Evolutionary conservation across 305 asterid species (phyloP).

Genomic region (Caryopteris hybrid): DNA sequence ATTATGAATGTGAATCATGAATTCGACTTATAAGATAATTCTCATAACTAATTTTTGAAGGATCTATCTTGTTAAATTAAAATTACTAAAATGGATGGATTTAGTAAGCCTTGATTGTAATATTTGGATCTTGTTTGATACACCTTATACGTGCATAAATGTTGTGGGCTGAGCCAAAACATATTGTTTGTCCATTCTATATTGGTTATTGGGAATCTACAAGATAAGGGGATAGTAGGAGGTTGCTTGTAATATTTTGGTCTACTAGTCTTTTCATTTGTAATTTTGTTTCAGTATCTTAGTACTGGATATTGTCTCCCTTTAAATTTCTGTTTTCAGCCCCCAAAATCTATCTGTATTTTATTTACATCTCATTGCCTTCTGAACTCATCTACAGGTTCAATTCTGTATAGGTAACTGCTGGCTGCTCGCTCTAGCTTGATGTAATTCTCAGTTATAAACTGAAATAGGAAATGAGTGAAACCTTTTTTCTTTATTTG

Average conservation of each 20-base stretch:
- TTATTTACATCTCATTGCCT: neutral
- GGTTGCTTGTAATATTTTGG: neutral
- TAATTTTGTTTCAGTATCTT: neutral
- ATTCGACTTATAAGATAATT: neutral
- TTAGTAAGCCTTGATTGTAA: neutral
- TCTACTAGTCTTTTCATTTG: neutral
- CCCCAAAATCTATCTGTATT: neutral
- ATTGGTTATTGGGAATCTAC: neutral
- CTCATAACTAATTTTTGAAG: neutral
- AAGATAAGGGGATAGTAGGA: neutral
- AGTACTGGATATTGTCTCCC: neutral
- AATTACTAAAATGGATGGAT: neutral
- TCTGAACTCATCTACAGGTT: slow-evolving; percentile 33
- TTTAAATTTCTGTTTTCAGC: slow-evolving; percentile 3
- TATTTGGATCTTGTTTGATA: neutral
- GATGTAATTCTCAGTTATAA: slow-evolving; percentile 21
- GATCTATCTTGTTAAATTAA: neutral
- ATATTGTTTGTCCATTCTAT: neutral
- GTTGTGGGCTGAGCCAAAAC: slow-evolving; percentile 3
- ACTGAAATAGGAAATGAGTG: slow-evolving; percentile 27
- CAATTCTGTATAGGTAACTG: slow-evolving; percentile 8
- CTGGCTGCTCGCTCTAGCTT: slow-evolving; percentile 17
- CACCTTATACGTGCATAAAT: neutral
- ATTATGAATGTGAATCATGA: neutral
- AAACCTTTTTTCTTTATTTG: slow-evolving; percentile 33